phyloP scores from a whole-genome alignment of 306 rosid species.

The Prunus davidiana region DNA sequence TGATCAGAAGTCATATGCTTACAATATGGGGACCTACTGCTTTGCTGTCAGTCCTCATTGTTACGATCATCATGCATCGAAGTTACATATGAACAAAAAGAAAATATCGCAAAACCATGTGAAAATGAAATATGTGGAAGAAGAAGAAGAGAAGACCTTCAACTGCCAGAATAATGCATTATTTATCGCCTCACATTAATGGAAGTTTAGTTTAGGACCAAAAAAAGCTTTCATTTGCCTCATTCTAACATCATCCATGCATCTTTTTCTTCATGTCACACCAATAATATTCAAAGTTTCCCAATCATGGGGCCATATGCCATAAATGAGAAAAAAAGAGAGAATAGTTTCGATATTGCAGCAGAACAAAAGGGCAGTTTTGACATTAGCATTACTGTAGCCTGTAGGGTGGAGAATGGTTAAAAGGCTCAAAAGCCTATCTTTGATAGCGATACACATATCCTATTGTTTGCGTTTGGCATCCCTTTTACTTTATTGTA shows the following conservation, averaged over 20 bases:
- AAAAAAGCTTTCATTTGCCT: constrained; percentile 36
- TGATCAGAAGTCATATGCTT: constrained; percentile 7
- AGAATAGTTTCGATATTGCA: constrained; percentile 15
- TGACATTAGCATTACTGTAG: background rate
- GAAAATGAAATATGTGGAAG: constrained; percentile 42
- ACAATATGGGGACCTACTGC: constrained; percentile 15
- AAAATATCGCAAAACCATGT: constrained; percentile 29
- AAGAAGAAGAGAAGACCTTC: constrained; percentile 34
- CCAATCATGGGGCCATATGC: constrained; percentile 48
- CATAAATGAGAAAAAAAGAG: constrained; percentile 22
- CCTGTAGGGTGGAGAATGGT: constrained; percentile 30
- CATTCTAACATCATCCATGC: constrained; percentile 24
- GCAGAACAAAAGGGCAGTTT: constrained; percentile 4
- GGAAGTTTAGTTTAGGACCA: constrained; percentile 23
- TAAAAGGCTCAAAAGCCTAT: constrained; percentile 15
- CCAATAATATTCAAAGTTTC: constrained; percentile 33
- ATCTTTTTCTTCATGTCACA: constrained; percentile 40
- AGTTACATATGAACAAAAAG: background rate
- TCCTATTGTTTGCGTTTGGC: constrained; percentile 22
- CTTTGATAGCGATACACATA: constrained; percentile 35
- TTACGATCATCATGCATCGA: constrained; percentile 9
- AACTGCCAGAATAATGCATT: constrained; percentile 41
- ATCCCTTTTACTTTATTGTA: constrained; percentile 7
- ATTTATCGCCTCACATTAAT: constrained; percentile 15
- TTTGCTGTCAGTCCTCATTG: constrained; percentile 21